Evolutionary conservation across 257 asterid species (phyloP), one percentile per base, ranked within the genome.

Genomic region (Gynochthodes officinalis): DNA sequence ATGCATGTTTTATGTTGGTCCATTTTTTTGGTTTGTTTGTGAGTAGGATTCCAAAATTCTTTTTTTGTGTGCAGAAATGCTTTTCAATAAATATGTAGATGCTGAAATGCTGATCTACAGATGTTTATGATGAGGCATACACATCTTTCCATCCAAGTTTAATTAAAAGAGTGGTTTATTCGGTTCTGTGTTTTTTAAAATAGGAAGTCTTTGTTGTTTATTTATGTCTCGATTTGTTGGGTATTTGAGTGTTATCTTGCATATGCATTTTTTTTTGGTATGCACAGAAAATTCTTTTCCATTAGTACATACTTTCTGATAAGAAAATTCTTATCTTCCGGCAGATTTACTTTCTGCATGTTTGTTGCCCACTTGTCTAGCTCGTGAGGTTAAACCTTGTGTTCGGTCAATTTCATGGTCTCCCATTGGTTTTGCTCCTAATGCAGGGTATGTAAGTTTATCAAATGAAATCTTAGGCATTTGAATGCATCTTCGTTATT

Each of bases 381-480:
- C 91, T 28, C 89, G 96, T 69, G 92, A 84, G 64, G 64, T 72
- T 75, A 86, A 87, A 27, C 92, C 97, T 52, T 86, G 92, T 81
- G 94, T 73, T 78, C 85, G 96, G 69, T 92, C 97, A 37, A 86
- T 95, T 62, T 85, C 99, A 30, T 95, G 99, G 99, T 95, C 96
- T 55, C 98, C 99, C 33, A 82, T 82, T 63, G 99, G 98, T 71
- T 81, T 90, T 72, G 89, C 96, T 48, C 86, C 88, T 42, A 87
- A 92, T 67, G 90, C 94, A 23, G 93, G 98, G 97, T 94, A 88
- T 48, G 71, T 43, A 52, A 54, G 71, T 61, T 40, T 43, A 25
- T n/a, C n/a, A n/a, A n/a, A n/a, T 48, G n/a, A 55, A 37, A 23
- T 52, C 61, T 76, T 64, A 43, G 30, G 37, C 27, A 11, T 23